Base-by-base conservation (phyloP, 1,284 basidiomycete genomes). In the Ceratobasidium sp. region DNA sequence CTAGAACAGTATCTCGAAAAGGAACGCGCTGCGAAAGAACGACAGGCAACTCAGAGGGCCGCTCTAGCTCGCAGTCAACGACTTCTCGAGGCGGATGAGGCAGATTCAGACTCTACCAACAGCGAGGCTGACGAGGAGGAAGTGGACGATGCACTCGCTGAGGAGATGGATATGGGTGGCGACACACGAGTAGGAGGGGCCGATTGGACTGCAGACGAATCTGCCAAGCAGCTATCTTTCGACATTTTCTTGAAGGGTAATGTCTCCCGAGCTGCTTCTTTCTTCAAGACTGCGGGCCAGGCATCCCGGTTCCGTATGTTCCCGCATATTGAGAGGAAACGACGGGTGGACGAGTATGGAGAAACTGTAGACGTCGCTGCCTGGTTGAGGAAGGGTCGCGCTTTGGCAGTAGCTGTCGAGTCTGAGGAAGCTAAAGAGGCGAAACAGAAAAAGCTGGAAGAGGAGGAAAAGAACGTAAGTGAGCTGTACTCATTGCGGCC, bases 171-270 rank as follows among this genome's bases (percentile, higher is more conserved):
- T 74, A 50, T 50, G 49, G 75, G 63, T 63, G 85, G 73, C 88
- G n/a, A n/a, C n/a, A n/a, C n/a, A n/a, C n/a, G n/a, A n/a, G n/a
- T n/a, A n/a, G 87, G 78, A 76, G 80, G 26, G 84, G 44, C 32
- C 49, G 58, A 85, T 52, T 87, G 86, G 78, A 80, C 80, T n/a
- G 80, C 83, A 1, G 89, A 91, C 74, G 86, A 83, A 6, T 64
- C 71, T 6, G 67, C 74, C 30, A 66, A 91, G 69, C 82, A 91
- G 75, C 85, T 96, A 74, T 95, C 93, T 1, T 98, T 93, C 78
- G 97, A 99, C 81, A 98, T 99, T 77, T 99, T 95, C 81, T 86
- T 99, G 75, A 98, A 97, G 80, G 98, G 96, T 6, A 93, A 96
- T 78, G 90, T 95, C 44, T 91, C 91, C 57, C 91, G 92, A 75